Evolutionary conservation across 805 yeast species (phyloP), one percentile per base, ranked within the genome.

Genomic region (Pichia insulana): DNA sequence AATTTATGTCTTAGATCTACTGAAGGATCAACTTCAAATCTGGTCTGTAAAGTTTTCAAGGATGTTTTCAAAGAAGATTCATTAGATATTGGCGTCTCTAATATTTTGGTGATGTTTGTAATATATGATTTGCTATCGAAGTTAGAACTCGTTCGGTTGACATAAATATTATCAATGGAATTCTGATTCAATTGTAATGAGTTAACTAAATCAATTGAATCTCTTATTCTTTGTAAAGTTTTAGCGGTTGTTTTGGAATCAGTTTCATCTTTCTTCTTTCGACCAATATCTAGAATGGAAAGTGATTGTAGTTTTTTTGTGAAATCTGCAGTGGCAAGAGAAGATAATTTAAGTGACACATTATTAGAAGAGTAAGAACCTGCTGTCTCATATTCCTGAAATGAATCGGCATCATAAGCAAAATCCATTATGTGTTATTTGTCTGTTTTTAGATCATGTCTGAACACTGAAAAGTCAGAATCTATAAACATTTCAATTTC

Each of bases 271-370:
- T 16, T 26, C 31, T 18, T 17, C 15, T 9, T 20, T 34, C 40
- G 40, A 11, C 33, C 36, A 19, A 41, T 20, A 25, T 43, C 44
- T 28, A 48, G 17, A 22, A 48, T n/a, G 3, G 50, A 42, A 20
- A 48, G 35, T 9, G 43, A 42, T 19, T 44, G 40, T 13, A 48
- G 51, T 20, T 59, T 61, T 39, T 64, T 61, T 15, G 69, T 62
- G 34, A 65, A 48, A 42, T 67, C 68, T 0, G 47, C 32, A 1
- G 50, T 47, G 36, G 61, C 65, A 38, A 68, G 52, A 20, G 56
- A 52, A 7, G 71, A 66, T 2, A 68, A 51, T 13, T 61, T 55
- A 39, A 67, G 50, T 3, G 71, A 70, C 7, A 65, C 65, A 2
- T 70, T 63, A 1, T 71, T 70, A n/a, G 63, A 61, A 3, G 59